A percentile compares a stretch with the other conserved stretches of the same genome.
Evolutionary conservation across 371 early-diverging fungal genomes (phyloP).

Genomic region (Lichtheimia ramosa): DNA sequence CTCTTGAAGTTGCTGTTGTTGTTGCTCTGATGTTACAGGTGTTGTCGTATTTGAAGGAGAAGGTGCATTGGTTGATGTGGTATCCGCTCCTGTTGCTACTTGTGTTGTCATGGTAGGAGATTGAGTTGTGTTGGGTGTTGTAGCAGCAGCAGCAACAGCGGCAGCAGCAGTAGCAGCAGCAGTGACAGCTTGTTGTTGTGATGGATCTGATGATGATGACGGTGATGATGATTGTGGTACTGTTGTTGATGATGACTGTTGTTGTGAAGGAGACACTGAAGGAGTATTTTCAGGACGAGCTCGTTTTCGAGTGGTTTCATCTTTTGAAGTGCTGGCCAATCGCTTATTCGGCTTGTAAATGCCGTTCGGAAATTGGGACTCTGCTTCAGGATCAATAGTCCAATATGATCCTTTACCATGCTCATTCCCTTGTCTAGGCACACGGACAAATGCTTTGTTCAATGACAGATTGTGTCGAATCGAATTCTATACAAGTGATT

Average conservation of each 20-base stretch:
- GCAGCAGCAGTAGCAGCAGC: background rate
- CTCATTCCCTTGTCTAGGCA: conserved; percentile 86
- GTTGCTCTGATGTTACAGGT: background rate
- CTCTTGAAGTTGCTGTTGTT: conserved; percentile 39
- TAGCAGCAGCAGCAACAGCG: background rate
- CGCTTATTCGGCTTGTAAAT: conserved; percentile 12
- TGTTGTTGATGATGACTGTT: conserved; percentile 1
- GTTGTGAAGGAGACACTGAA: background rate
- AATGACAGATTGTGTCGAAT: conserved; percentile 97
- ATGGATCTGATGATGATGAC: background rate
- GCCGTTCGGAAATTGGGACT: conserved; percentile 8
- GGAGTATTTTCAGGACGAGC: background rate
- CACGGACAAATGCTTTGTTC: conserved; percentile 90
- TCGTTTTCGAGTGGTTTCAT: conserved; percentile 6
- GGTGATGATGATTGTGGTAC: background rate
- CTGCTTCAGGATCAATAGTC: conserved; percentile 39
- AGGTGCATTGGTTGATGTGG: background rate
- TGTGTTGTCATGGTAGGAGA: background rate
- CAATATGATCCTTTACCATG: conserved; percentile 98
- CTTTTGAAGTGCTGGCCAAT: background rate
- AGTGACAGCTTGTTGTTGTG: conserved; percentile 2
- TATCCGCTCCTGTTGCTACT: background rate
- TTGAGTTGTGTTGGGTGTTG: background rate
- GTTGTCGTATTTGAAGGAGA: background rate
- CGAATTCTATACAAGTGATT: conserved; percentile 72